Base-by-base conservation (phyloP, 257 asterid species). In the Plectranthus barbatus region DNA sequence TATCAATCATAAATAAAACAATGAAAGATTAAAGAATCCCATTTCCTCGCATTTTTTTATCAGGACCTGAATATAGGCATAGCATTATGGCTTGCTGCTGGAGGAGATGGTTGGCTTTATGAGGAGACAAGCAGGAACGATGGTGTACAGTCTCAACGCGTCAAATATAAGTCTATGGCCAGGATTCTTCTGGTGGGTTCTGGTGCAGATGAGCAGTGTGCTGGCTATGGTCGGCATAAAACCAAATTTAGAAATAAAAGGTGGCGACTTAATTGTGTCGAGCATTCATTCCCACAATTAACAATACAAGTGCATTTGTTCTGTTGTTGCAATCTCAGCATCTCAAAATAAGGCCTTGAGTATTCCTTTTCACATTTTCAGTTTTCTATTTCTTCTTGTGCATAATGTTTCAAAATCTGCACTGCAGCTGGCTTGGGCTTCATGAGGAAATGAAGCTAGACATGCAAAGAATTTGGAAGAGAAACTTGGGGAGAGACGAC, bases 201-300 rank as follows among this genome's bases (percentile, higher is more conserved):
- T 73, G 99, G 98, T 64, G 99, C 99, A 50, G 99, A 92, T 52
- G 99, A 92, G 63, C 99, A 92, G 56, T 92, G 99, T 81, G 99
- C 97, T 39, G 99, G 99, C 54, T 89, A 92, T 77, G 99, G 99
- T 56, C 95, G 99, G 54, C 96, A 92, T 59, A 86, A 66, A 82
- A 92, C 99, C 53, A 92, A 85, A 77, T 92, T 74, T 75, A 82
- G 87, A 81, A 77, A 82, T 39, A 84, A 76, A 78, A 89, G 96
- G 96, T 90, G 59, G 37, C 50, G 44, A 42, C 52, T 64, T 26
- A 21, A 39, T 26, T 51, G 29, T 70, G 7, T 69, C 5, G 10
- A 41, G 61, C 20, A 2, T 37, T 19, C 13, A 12, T 21, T 39
- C 33, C 52, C 20, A 13, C n/a, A 9, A 37, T 40, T 29, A 37